Evolutionary conservation across 345 rosid genomes (phyloP).

Genomic region (Microthlaspi erraticum): DNA sequence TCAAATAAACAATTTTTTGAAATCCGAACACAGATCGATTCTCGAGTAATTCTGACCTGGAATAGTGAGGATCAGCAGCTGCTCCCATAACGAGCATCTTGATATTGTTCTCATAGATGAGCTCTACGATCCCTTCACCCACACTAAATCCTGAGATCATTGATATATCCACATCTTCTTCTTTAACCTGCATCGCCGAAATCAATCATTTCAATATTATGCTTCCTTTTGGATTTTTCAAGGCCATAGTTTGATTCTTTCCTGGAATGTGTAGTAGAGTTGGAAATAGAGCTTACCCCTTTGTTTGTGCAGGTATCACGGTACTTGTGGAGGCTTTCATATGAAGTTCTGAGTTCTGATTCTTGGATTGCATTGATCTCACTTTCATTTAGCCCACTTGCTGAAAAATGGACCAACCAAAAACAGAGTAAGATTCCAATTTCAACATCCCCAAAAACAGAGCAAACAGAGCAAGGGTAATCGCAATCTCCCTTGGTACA

Average conservation of each 20-base stretch:
- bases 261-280: neutral
- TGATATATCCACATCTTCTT: conserved; percentile 56
- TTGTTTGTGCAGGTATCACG: conserved; percentile 53
- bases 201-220: neutral
- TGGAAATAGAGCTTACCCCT: conserved; percentile 54
- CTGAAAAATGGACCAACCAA: conserved; percentile 26
- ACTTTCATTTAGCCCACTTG: conserved; percentile 49
- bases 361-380: conserved; percentile 63
- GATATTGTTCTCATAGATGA: conserved; percentile 57
- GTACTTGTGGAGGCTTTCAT: conserved; percentile 53
- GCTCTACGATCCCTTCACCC: conserved; percentile 72
- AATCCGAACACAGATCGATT: neutral
- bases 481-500: conserved; percentile 19
- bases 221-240: neutral
- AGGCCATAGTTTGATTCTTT: conserved; percentile 1
- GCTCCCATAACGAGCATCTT: conserved; percentile 88
- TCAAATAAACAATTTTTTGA: neutral
- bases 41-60: conserved; percentile 46
- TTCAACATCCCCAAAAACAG: neutral
- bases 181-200: conserved; percentile 51
- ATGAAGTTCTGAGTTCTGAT: conserved; percentile 53
- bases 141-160: conserved; percentile 43
- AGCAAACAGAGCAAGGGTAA: neutral
- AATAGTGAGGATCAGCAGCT: conserved; percentile 71
- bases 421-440: conserved; percentile 22